A percentile compares a stretch with the other conserved stretches of the same genome.
Conservation (phyloP, 163 green algal genomes). For the Smithsoniella earleae region DNA sequence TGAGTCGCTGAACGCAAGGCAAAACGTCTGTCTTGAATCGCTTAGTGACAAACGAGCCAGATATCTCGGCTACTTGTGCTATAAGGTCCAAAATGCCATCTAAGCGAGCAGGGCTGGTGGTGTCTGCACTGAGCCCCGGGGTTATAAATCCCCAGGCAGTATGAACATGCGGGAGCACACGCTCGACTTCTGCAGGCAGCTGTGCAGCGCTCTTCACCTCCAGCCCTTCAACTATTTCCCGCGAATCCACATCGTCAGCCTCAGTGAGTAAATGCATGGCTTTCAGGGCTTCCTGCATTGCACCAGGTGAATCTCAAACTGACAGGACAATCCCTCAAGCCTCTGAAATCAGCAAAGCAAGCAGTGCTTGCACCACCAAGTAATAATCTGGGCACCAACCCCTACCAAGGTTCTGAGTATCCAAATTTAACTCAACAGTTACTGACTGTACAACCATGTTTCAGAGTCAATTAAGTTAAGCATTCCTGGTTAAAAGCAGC, state of each 20-base stretch:
- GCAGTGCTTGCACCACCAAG: too few species aligned
- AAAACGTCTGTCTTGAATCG: background rate
- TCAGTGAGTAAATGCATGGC: background rate
- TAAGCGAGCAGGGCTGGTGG: background rate
- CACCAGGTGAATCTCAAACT: too few species aligned
- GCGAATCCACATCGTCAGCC: background rate
- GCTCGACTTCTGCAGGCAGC: background rate
- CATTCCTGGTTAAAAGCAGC: too few species aligned
- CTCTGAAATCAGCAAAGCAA: too few species aligned
- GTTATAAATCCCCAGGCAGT: background rate
- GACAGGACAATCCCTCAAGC: too few species aligned
- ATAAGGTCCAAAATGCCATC: background rate
- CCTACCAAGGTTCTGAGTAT: too few species aligned
- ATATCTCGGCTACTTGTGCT: background rate
- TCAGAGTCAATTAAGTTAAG: too few species aligned
- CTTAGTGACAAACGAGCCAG: background rate
- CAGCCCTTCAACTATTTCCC: background rate
- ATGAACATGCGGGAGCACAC: constrained; percentile 6
- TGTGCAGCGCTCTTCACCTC: background rate
- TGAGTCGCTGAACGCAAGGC: background rate
- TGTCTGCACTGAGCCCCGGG: background rate
- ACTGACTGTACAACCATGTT: too few species aligned
- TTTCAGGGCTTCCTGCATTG: constrained; percentile 2
- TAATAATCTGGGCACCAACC: too few species aligned
- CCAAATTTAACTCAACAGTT: too few species aligned